A percentile compares a stretch with the other conserved stretches of the same genome.
phyloP scores from a whole-genome alignment of 1,284 basidiomycete species.

The Irpex sp. region DNA sequence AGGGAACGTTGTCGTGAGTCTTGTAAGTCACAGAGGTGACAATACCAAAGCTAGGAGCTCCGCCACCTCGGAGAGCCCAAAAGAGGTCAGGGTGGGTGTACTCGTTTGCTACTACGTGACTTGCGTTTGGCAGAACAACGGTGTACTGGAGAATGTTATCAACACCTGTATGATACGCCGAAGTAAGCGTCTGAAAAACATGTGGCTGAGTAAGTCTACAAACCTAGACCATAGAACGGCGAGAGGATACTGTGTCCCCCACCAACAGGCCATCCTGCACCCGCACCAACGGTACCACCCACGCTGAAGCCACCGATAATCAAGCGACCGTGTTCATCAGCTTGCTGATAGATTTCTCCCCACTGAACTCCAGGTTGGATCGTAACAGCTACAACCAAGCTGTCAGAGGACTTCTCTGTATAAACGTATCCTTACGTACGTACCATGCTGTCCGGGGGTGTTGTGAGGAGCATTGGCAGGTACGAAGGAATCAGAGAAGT shows the following conservation, averaged over 20 bases:
- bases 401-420: not conserved
- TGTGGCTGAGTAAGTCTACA: conserved; percentile 7
- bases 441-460: not conserved
- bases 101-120: conserved; percentile 32
- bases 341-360: not conserved
- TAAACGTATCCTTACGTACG: not conserved
- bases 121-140: conserved; percentile 35
- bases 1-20: conserved; percentile 32
- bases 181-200: not conserved
- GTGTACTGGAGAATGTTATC: conserved; percentile 40
- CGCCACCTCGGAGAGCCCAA: conserved; percentile 50
- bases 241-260: conserved; percentile 46
- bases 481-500: not conserved
- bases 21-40: conserved; percentile 29
- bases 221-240: conserved; percentile 27
- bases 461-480: not conserved
- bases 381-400: not conserved
- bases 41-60: conserved; percentile 38
- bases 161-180: conserved; percentile 20
- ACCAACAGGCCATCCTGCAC: conserved; percentile 22
- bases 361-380: not conserved
- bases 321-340: not conserved
- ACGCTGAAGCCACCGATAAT: not conserved
- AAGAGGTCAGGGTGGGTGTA: conserved; percentile 39
- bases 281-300: not conserved